phyloP scores from a whole-genome alignment of 2,329 filamentous ascomycete species.

The Helotiales sp. region DNA sequence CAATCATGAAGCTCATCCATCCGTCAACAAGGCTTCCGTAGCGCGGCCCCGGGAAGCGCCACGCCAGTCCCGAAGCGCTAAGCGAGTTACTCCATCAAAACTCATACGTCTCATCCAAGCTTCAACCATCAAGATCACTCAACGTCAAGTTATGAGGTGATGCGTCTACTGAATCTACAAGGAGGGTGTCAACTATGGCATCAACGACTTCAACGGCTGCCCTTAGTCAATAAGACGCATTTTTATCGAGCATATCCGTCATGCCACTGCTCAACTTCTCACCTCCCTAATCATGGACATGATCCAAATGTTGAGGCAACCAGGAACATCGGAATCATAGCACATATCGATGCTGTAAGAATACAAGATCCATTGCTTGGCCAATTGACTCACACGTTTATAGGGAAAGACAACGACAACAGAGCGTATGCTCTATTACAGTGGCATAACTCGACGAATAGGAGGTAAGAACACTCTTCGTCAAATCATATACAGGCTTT shows the following conservation, averaged over 20 bases:
- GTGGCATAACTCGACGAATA: slow-evolving; percentile 83
- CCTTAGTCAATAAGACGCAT: not conserved
- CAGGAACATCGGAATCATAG: slow-evolving; percentile 97
- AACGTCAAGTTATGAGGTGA: slow-evolving; percentile 32
- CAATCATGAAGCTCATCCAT: slow-evolving; percentile 16
- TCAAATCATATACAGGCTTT: not conserved
- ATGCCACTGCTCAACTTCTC: slow-evolving; percentile 30
- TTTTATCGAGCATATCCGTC: slow-evolving; percentile 14
- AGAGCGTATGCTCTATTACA: slow-evolving; percentile 98
- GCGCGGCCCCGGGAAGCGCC: slow-evolving; percentile 23
- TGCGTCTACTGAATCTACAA: slow-evolving; percentile 35
- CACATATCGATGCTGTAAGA: slow-evolving; percentile 88
- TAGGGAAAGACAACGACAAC: slow-evolving; percentile 96
- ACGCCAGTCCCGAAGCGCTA: slow-evolving; percentile 26
- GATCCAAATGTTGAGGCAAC: slow-evolving; percentile 57
- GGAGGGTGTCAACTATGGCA: slow-evolving; percentile 39
- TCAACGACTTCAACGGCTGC: slow-evolving; percentile 25
- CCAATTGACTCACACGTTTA: slow-evolving; percentile 16
- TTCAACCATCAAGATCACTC: not conserved
- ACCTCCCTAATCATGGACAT: slow-evolving; percentile 25
- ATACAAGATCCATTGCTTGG: too few species aligned
- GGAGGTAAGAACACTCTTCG: slow-evolving; percentile 57
- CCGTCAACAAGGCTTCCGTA: slow-evolving; percentile 6
- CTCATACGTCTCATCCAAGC: not conserved
- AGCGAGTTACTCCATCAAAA: slow-evolving; percentile 23